Percentiles rank a stretch among this genome's conserved stretches.
phyloP scores from a whole-genome alignment of 2,329 filamentous ascomycete genomes.

The Nannizziopsis arthrosporioides region DNA sequence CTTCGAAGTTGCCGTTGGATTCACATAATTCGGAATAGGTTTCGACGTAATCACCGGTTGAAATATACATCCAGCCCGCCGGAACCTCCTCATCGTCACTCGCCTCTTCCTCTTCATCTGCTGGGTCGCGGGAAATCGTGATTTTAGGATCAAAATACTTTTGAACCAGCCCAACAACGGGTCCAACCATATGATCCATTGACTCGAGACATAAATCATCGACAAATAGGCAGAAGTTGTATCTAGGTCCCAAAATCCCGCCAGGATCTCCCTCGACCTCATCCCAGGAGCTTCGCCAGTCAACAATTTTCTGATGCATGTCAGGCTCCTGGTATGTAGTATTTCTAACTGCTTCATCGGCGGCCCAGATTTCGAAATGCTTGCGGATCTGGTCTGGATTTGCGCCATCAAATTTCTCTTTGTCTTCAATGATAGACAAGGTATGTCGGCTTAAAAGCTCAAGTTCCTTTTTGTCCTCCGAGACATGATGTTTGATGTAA shows the following conservation, averaged over 20 bases:
- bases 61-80: too few relatives aligned
- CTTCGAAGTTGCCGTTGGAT: too few relatives aligned
- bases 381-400: slow-evolving; percentile 13
- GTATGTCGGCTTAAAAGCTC: slow-evolving; percentile 12
- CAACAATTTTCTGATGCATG: neutral
- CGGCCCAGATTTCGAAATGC: slow-evolving; percentile 13
- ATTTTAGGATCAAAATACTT: too few relatives aligned
- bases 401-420: slow-evolving; percentile 11
- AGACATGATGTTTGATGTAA: neutral
- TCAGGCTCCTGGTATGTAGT: neutral
- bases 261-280: neutral
- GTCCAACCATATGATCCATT: slow-evolving; percentile 11
- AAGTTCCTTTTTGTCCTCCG: neutral
- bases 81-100: too few relatives aligned
- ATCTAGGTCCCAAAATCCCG: slow-evolving; percentile 8
- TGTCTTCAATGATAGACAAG: slow-evolving; percentile 12
- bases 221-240: slow-evolving; percentile 16
- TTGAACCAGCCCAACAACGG: slow-evolving; percentile 15
- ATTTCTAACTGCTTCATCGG: neutral
- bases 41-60: too few relatives aligned
- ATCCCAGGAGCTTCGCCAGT: neutral
- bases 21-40: too few relatives aligned
- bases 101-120: too few relatives aligned
- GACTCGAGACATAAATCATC: slow-evolving; percentile 18
- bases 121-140: too few relatives aligned